Conservation (phyloP, 2,329 filamentous ascomycete species). For the Ophiostoma sp. region DNA sequence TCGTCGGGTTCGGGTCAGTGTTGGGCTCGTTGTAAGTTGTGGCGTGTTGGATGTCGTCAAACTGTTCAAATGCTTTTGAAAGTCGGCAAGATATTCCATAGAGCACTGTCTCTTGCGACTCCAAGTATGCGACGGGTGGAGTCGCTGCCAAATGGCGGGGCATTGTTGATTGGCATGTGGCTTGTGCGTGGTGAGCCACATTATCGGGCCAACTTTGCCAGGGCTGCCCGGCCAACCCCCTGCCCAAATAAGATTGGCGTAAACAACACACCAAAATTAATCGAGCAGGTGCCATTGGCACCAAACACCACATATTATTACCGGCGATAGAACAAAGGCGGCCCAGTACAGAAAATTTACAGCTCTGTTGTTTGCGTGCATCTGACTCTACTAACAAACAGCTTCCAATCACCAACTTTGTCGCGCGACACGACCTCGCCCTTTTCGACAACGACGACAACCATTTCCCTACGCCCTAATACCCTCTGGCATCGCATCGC, state of each 20-base stretch:
- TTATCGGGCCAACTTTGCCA: background rate
- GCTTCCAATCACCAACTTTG: background rate
- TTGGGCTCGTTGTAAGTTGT: background rate
- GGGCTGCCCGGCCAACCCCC: conserved; percentile 31
- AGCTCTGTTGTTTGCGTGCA: conserved; percentile 13
- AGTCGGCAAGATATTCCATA: background rate
- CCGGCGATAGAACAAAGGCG: conserved; percentile 3
- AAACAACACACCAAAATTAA: conserved; percentile 28
- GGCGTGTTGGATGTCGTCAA: background rate
- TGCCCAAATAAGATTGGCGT: conserved; percentile 25
- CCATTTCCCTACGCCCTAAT: background rate
- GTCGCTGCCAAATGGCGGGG: conserved; percentile 16
- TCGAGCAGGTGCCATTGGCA: conserved; percentile 20
- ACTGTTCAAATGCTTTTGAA: background rate
- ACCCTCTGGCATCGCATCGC: background rate
- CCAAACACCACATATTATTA: conserved; percentile 9
- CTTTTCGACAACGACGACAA: background rate
- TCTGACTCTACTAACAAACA: conserved; percentile 15
- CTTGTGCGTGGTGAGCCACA: conserved; percentile 26
- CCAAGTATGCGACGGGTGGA: background rate
- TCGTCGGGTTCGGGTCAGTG: background rate
- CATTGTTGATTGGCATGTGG: conserved; percentile 26
- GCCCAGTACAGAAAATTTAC: conserved; percentile 11
- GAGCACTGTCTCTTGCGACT: background rate
- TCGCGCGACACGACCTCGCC: background rate